Conservation (phyloP, 2,329 filamentous ascomycete species). For the Colletotrichum higginsianum region DNA sequence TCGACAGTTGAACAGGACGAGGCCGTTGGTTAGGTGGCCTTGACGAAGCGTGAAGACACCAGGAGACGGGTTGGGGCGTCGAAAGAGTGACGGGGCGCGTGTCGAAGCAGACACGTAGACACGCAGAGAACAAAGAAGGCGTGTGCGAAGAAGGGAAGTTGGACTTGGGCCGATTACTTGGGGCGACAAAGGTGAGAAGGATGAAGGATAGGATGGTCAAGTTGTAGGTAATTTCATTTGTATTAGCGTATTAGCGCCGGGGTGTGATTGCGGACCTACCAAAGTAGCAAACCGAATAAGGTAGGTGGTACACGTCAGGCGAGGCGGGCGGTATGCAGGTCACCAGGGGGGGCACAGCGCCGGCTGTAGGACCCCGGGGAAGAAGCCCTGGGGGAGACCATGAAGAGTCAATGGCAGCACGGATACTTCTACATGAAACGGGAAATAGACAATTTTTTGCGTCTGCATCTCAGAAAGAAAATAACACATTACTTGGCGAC, state of each 20-base stretch:
- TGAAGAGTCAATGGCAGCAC: too few relatives aligned
- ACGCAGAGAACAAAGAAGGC: too few relatives aligned
- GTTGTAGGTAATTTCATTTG: not conserved
- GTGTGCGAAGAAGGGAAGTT: not conserved
- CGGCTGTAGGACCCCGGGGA: too few relatives aligned
- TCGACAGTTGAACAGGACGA: not conserved
- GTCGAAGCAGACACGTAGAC: not conserved
- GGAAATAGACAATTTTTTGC: too few relatives aligned
- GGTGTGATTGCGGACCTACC: not conserved
- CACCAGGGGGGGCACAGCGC: too few relatives aligned
- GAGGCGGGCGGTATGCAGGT: too few relatives aligned
- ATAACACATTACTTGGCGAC: too few relatives aligned
- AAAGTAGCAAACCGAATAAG: too few relatives aligned
- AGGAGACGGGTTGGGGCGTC: not conserved
- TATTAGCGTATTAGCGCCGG: not conserved
- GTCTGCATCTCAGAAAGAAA: too few relatives aligned
- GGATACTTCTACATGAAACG: too few relatives aligned
- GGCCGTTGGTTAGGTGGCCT: not conserved
- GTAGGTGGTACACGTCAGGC: too few relatives aligned
- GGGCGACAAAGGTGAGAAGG: not conserved
- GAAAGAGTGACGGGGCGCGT: not conserved
- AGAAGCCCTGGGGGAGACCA: too few relatives aligned
- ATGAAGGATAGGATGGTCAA: not conserved
- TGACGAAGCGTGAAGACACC: not conserved
- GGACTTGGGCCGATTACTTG: not conserved